Percentiles rank a stretch among this genome's conserved stretches.
These are phyloP conservation scores for Rutidosis leptorrhynchoides DNA, from an alignment of 129 eudicot species.

Conservation along the genomic window DNA sequence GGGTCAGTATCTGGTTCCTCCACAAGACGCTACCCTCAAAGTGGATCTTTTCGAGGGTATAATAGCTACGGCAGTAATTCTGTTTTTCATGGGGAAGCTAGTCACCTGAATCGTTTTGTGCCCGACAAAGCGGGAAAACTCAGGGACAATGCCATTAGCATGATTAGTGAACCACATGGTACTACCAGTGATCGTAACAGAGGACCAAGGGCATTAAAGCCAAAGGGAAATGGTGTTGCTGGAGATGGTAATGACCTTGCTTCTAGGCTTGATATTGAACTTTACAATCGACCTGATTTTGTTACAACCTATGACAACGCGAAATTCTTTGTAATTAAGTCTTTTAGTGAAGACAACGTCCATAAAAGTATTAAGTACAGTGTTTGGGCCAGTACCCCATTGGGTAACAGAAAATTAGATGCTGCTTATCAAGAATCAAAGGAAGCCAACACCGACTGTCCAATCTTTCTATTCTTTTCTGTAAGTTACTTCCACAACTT, in stretches of 20 bases:
- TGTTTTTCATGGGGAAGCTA: too few species aligned
- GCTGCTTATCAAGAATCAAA: slow-evolving; percentile 71
- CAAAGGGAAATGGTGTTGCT: slow-evolving; percentile 35
- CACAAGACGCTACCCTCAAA: slow-evolving; percentile 33
- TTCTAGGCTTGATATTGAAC: slow-evolving; percentile 39
- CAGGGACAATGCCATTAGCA: slow-evolving; percentile 46
- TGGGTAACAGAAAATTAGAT: slow-evolving; percentile 75
- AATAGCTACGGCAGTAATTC: too few species aligned
- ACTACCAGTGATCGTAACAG: slow-evolving; percentile 60
- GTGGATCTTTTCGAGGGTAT: too few species aligned
- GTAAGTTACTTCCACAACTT: slow-evolving; percentile 29
- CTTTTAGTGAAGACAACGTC: slow-evolving; percentile 82
- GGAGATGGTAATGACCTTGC: slow-evolving; percentile 42
- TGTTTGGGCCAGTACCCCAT: slow-evolving; percentile 84
- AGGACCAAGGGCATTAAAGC: slow-evolving; percentile 74
- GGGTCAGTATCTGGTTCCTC: slow-evolving; percentile 40
- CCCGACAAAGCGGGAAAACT: slow-evolving; percentile 53
- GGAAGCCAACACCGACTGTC: slow-evolving; percentile 46
- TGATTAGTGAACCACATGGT: slow-evolving; percentile 40
- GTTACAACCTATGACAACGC: slow-evolving; percentile 56
- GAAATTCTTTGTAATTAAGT: slow-evolving; percentile 75
- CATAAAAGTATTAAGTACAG: slow-evolving; percentile 79
- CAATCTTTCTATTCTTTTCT: slow-evolving; percentile 75
- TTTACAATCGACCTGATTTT: slow-evolving; percentile 57
- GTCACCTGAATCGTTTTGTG: slow-evolving; percentile 34